Conservation (phyloP, 2,329 filamentous ascomycete genomes). For the Mariannaea elegans region DNA sequence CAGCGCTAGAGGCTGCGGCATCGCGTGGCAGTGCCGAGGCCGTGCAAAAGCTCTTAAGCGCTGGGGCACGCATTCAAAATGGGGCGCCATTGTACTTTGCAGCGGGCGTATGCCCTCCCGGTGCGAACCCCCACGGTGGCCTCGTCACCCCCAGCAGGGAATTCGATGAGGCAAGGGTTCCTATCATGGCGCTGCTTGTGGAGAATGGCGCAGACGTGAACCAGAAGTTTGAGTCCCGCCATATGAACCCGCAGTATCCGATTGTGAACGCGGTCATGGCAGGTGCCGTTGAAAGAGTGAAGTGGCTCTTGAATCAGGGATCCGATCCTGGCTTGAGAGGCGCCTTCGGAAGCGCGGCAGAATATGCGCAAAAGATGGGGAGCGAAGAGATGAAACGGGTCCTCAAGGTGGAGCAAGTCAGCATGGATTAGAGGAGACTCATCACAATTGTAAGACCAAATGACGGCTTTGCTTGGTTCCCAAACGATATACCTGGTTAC, state of each 20-base stretch:
- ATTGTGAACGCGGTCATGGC: constrained; percentile 31
- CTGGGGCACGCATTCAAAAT: constrained; percentile 24
- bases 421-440: too few relatives aligned
- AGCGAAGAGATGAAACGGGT: constrained; percentile 28
- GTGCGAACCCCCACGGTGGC: constrained; percentile 1
- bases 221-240: neutral
- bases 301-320: constrained; percentile 30
- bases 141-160: constrained; percentile 4
- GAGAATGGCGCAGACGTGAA: constrained; percentile 27
- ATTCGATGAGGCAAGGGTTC: constrained; percentile 22
- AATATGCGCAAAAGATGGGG: constrained; percentile 7
- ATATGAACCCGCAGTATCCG: constrained; percentile 24
- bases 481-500: too few relatives aligned
- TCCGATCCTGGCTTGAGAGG: constrained; percentile 26
- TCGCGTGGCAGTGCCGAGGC: neutral
- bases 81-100: constrained; percentile 28
- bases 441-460: too few relatives aligned
- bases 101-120: constrained; percentile 15
- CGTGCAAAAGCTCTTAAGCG: constrained; percentile 23
- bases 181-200: constrained; percentile 28
- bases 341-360: constrained; percentile 23
- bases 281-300: constrained; percentile 28
- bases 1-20: constrained; percentile 24
- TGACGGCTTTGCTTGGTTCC: too few relatives aligned
- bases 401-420: too few relatives aligned